phyloP scores from a whole-genome alignment of 495 filamentous ascomycete genomes.

The Aspergillus wentii region DNA sequence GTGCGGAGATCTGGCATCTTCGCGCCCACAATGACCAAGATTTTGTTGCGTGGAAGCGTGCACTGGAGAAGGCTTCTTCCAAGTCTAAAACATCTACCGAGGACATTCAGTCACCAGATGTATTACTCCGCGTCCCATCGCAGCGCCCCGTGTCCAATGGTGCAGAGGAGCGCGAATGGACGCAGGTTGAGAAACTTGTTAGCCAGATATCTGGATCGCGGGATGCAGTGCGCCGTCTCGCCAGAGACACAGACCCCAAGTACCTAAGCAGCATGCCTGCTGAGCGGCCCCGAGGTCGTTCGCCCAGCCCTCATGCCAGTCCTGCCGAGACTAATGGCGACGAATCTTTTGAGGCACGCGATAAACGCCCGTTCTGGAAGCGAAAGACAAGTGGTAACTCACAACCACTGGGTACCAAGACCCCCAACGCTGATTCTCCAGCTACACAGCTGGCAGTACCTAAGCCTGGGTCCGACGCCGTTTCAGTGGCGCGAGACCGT shows the following conservation, averaged over 20 bases:
- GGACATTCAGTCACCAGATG: constrained; percentile 21
- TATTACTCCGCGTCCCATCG: constrained; percentile 24
- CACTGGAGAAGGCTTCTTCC: constrained; percentile 77
- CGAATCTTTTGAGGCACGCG: constrained; percentile 33
- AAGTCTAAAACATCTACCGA: constrained; percentile 24
- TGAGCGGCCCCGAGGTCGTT: constrained; percentile 29
- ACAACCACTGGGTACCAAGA: constrained; percentile 10
- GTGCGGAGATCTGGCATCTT: constrained; percentile 96
- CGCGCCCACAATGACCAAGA: constrained; percentile 75
- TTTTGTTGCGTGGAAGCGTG: constrained; percentile 80
- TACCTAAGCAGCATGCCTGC: constrained; percentile 27
- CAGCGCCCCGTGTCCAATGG: constrained; percentile 22
- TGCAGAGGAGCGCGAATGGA: constrained; percentile 78
- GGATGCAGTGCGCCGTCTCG: constrained; percentile 79
- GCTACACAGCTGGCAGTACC: constrained; percentile 55
- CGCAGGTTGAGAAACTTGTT: constrained; percentile 73
- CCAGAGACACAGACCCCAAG: constrained; percentile 74
- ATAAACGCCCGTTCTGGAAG: constrained; percentile 75
- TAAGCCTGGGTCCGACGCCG: too few species aligned
- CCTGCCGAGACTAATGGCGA: constrained; percentile 14
- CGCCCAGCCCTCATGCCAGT: constrained; percentile 24
- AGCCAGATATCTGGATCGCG: constrained; percentile 79
- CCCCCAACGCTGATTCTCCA: constrained; percentile 35
- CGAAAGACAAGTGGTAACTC: constrained; percentile 62
- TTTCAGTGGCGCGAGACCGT: constrained; percentile 31